Conservation (phyloP, 495 filamentous ascomycete genomes). For the Aspergillus asperescens region DNA sequence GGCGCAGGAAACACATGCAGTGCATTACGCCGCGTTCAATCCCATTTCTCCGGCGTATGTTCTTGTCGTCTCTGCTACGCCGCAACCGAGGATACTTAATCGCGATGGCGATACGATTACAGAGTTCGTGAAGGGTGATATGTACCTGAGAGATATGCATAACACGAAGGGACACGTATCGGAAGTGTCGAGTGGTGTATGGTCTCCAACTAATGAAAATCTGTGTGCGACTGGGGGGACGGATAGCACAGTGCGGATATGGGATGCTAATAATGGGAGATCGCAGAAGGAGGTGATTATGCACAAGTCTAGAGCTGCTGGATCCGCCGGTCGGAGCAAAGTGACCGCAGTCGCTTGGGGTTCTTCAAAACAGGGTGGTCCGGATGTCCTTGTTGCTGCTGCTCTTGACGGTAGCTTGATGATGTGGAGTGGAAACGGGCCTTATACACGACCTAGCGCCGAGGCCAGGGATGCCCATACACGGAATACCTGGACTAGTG, state of each 20-base stretch:
- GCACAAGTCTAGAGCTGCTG: slow-evolving; percentile 81
- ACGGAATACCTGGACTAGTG: slow-evolving; percentile 83
- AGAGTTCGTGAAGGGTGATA: slow-evolving; percentile 93
- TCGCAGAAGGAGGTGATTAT: slow-evolving; percentile 90
- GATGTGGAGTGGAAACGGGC: slow-evolving; percentile 90
- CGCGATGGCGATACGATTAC: slow-evolving; percentile 80
- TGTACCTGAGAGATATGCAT: slow-evolving; percentile 94
- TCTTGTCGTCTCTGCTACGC: slow-evolving; percentile 76
- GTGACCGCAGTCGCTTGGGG: slow-evolving; percentile 94
- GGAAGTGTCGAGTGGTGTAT: slow-evolving; percentile 78
- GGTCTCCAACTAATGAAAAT: slow-evolving; percentile 80
- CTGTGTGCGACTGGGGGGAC: slow-evolving; percentile 84
- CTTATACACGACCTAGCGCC: slow-evolving; percentile 75
- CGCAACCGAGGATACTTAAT: slow-evolving; percentile 82
- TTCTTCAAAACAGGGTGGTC: slow-evolving; percentile 66
- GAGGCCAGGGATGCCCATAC: slow-evolving; percentile 84
- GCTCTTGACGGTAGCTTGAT: slow-evolving; percentile 84
- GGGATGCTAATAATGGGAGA: slow-evolving; percentile 85
- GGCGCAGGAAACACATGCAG: slow-evolving; percentile 74
- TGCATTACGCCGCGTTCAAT: slow-evolving; percentile 84
- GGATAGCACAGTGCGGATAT: slow-evolving; percentile 91
- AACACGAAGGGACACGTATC: slow-evolving; percentile 95
- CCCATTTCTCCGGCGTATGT: slow-evolving; percentile 73
- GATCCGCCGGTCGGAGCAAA: slow-evolving; percentile 82
- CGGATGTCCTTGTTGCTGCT: slow-evolving; percentile 75